Percentiles rank a stretch among this genome's conserved stretches.
phyloP scores from a whole-genome alignment of 352 stramenopile species.

The Phytophthora foliorum region DNA sequence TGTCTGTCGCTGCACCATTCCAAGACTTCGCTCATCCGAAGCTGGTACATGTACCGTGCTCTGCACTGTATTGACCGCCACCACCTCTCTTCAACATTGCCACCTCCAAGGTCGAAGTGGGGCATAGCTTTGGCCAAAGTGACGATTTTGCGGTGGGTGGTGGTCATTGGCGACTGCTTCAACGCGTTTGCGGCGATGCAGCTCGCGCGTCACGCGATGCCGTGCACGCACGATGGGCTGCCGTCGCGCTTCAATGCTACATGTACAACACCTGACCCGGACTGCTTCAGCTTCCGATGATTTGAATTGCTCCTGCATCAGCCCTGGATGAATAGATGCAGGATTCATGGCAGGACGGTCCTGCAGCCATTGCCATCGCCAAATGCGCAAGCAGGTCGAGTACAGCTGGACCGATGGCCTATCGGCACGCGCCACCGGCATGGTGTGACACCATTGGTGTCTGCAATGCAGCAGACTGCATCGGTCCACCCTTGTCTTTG shows the following conservation, averaged over 20 bases:
- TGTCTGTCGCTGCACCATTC: too few relatives aligned
- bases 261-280: background rate
- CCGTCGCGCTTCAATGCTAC: background rate
- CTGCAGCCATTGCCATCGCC: conserved; percentile 10
- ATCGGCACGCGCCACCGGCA: background rate
- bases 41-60: too few relatives aligned
- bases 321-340: conserved; percentile 18
- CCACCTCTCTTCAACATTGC: too few relatives aligned
- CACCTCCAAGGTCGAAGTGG: background rate
- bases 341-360: background rate
- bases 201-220: conserved; percentile 13
- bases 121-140: conserved; percentile 3
- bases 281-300: background rate
- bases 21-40: too few relatives aligned
- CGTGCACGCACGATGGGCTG: conserved; percentile 21
- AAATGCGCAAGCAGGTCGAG: conserved; percentile 32
- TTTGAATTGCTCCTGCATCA: conserved; percentile 22
- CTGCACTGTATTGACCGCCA: too few relatives aligned
- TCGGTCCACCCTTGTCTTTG: conserved; percentile 40
- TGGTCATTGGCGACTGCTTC: conserved; percentile 17
- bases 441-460: too few relatives aligned
- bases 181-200: conserved; percentile 14
- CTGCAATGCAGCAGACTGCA: too few relatives aligned
- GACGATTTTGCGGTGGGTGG: conserved; percentile 9
- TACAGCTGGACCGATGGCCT: conserved; percentile 6